Evolutionary conservation across 345 rosid species (phyloP).

Genomic region (Salix viminalis): DNA sequence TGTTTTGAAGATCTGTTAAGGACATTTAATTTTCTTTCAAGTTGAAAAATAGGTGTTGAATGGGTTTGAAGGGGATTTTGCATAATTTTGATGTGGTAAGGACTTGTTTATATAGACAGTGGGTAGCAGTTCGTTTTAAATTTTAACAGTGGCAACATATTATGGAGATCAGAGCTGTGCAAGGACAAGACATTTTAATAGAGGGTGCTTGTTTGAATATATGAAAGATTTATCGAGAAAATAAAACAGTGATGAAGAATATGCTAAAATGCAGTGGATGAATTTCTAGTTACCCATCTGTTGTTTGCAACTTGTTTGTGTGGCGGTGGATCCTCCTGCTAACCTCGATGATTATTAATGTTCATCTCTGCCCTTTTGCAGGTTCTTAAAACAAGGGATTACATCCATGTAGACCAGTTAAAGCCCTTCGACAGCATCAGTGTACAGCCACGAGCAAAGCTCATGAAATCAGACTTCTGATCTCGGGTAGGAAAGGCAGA

Average conservation of each 20-base stretch:
- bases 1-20: background rate
- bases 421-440: conserved; percentile 60
- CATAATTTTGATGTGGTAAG: background rate
- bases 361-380: conserved; percentile 14
- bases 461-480: conserved; percentile 84
- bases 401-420: conserved; percentile 80
- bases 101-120: background rate
- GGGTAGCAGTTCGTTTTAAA: background rate
- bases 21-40: background rate
- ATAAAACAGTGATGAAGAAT: background rate
- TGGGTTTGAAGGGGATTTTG: background rate
- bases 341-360: background rate
- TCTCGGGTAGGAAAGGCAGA: conserved; percentile 20
- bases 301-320: background rate
- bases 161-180: background rate
- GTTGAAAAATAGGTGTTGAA: background rate
- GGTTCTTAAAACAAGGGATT: conserved; percentile 94
- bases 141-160: background rate
- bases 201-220: background rate
- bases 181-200: background rate
- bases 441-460: conserved; percentile 67
- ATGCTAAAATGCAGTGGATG: background rate
- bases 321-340: background rate
- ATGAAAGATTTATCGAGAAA: background rate
- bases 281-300: background rate